phyloP scores from a whole-genome alignment of 2,329 filamentous ascomycete genomes.

The Colletotrichum viniferum region DNA sequence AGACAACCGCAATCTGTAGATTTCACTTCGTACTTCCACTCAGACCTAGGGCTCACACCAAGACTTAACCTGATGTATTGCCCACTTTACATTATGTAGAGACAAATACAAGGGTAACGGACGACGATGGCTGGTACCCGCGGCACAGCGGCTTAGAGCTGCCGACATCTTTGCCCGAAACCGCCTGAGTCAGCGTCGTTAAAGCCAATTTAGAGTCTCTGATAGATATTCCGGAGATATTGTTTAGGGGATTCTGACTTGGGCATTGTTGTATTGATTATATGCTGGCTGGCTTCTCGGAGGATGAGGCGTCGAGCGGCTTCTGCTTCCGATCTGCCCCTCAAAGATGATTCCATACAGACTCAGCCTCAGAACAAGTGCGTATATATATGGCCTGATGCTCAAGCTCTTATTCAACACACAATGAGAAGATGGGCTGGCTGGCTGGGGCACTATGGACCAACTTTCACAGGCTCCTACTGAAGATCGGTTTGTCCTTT shows the following conservation, averaged over 20 bases:
- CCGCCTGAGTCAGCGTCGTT: not conserved
- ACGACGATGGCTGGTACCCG: not conserved
- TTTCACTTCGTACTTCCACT: not conserved
- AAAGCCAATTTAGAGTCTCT: not conserved
- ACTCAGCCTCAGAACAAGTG: not conserved
- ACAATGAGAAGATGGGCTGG: not conserved
- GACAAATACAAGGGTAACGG: not conserved
- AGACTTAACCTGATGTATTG: not conserved
- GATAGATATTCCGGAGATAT: not conserved
- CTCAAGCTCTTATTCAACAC: not conserved
- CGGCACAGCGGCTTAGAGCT: not conserved
- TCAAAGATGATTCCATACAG: not conserved
- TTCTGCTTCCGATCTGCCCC: not conserved
- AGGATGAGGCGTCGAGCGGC: not conserved
- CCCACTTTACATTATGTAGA: not conserved
- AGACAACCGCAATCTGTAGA: not conserved
- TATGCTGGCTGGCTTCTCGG: not conserved
- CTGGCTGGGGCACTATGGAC: not conserved
- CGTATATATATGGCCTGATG: fast-evolving
- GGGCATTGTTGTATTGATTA: not conserved
- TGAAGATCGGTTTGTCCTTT: not conserved
- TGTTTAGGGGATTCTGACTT: not conserved
- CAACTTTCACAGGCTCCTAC: not conserved
- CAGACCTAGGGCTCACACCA: not conserved
- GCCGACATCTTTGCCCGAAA: not conserved